Base-by-base conservation (phyloP, 2,329 filamentous ascomycete genomes). In the Trichoderma atroviride region DNA sequence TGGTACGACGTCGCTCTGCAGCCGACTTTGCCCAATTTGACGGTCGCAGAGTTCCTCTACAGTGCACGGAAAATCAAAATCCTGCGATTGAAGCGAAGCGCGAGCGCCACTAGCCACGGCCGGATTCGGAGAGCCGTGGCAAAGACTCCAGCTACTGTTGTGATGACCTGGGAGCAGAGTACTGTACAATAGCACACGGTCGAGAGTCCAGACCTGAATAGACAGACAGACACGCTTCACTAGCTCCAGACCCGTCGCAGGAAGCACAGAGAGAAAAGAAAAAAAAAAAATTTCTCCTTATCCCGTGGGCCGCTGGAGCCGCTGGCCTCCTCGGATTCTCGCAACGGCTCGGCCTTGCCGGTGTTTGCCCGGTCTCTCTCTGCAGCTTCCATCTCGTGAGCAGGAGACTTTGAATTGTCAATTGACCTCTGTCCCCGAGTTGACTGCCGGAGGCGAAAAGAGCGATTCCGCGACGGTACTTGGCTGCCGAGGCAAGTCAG, bases 401-500 rank as follows among this genome's bases (percentile, higher is more conserved):
- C 50, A 22, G 16, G 31, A 55, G 33, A 56, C 19, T 10, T 4
- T 43, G 16, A 9, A 43, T 43, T 14, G 13, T 10, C 19, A 37
- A 43, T 43, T 43, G 40, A 7, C 19, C n/a, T 56, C 35, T 19
- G 33, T 31, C 52, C 13, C 52, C 62, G 35, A 40, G 43, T 33
- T 27, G 61, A 55, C 52, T 55, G 24, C 27, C 52, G 52, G 24
- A 29, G 52, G 24, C 35, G 40, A 43, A 22, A 63, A 40, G 9
- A 29, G 16, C 37, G 37, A 22, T 13, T 50, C 47, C 47, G 47
- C 29, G 40, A 24, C 47, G 47, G 47, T 50, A n/a, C 31, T 64
- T 40, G 63, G 63, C n/a, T 58, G 52, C 63, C 63, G 63, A 66
- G 63, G 63, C 37, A 58, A 19, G n/a, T 64, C 47, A 55, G 24